These are phyloP conservation scores for Coprinopsis strossmayeri DNA, from an alignment of 768 basidiomycete species.

Conservation along the genomic window DNA sequence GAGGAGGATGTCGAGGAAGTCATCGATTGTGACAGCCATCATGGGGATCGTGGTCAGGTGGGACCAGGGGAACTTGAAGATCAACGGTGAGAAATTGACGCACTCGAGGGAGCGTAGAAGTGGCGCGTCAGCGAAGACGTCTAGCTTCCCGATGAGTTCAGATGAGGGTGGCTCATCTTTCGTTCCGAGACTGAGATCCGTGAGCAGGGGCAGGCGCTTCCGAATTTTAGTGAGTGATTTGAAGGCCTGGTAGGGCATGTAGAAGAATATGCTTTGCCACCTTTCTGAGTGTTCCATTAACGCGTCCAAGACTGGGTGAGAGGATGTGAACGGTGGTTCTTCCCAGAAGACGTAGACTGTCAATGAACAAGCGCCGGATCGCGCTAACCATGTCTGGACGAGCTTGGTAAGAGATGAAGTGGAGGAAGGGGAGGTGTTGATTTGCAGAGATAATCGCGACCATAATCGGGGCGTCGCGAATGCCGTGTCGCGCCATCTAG, in stretches of 20 bases:
- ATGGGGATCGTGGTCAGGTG: conserved; percentile 26
- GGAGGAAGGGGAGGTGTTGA: conserved; percentile 7
- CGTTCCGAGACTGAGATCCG: conserved; percentile 26
- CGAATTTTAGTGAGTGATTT: conserved; percentile 20
- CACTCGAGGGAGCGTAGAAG: conserved; percentile 25
- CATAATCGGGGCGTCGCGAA: conserved; percentile 32
- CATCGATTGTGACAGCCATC: conserved; percentile 25
- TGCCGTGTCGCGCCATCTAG: conserved; percentile 33
- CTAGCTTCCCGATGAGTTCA: conserved; percentile 12
- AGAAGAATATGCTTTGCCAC: conserved; percentile 29
- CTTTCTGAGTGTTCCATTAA: conserved; percentile 24
- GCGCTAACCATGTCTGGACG: conserved; percentile 25
- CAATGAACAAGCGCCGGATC: conserved; percentile 26
- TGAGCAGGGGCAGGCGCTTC: conserved; percentile 23
- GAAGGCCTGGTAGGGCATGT: conserved; percentile 26
- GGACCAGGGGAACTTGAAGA: conserved; percentile 28
- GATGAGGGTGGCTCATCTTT: conserved; percentile 20
- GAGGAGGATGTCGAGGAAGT: conserved; percentile 25
- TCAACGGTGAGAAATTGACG: conserved; percentile 26
- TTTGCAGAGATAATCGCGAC: conserved; percentile 31
- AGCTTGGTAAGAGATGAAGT: conserved; percentile 13
- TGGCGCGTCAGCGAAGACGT: conserved; percentile 27
- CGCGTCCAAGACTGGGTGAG: conserved; percentile 24
- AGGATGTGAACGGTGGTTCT: conserved; percentile 20
- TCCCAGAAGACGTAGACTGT: conserved; percentile 30